A percentile compares a stretch with the other conserved stretches of the same genome.
phyloP scores from a whole-genome alignment of 768 basidiomycete genomes.

The Scleroderma citrinum region DNA sequence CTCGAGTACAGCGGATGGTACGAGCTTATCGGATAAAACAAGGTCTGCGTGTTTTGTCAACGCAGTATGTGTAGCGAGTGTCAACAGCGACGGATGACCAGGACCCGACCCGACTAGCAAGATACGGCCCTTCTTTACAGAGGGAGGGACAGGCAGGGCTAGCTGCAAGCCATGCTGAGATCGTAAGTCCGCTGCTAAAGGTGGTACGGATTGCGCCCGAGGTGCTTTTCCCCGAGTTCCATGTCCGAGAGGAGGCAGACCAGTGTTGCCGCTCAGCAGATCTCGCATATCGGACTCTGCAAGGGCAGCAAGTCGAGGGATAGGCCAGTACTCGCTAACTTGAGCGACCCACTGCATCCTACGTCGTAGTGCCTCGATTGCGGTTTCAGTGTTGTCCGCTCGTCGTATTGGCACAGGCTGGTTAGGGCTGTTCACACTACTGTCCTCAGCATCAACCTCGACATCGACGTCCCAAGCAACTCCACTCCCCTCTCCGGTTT shows the following conservation, averaged over 20 bases:
- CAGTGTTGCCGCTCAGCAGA: conserved; percentile 42
- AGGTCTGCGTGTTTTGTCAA: conserved; percentile 78
- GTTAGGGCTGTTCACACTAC: conserved; percentile 54
- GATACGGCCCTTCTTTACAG: conserved; percentile 55
- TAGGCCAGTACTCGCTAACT: conserved; percentile 94
- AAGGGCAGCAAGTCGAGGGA: conserved; percentile 69
- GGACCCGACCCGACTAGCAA: conserved; percentile 92
- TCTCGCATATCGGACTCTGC: conserved; percentile 59
- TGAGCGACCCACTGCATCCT: conserved; percentile 93
- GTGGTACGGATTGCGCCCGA: neutral
- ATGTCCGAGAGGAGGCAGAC: too few species aligned
- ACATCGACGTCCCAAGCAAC: conserved; percentile 14
- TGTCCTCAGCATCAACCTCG: conserved; percentile 48
- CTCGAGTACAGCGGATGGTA: conserved; percentile 80
- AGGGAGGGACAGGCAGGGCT: conserved; percentile 1
- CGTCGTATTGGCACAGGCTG: conserved; percentile 54
- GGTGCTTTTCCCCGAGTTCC: too few species aligned
- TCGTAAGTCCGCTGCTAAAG: conserved; percentile 24
- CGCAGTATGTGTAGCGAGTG: conserved; percentile 75
- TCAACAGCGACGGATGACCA: conserved; percentile 89
- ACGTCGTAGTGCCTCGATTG: conserved; percentile 45
- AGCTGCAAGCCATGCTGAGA: conserved; percentile 28
- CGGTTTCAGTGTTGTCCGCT: conserved; percentile 28
- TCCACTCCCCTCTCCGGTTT: conserved; percentile 14
- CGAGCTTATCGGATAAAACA: conserved; percentile 94